Base-by-base conservation (phyloP, 129 eudicot species). In the Glebionis coronaria region DNA sequence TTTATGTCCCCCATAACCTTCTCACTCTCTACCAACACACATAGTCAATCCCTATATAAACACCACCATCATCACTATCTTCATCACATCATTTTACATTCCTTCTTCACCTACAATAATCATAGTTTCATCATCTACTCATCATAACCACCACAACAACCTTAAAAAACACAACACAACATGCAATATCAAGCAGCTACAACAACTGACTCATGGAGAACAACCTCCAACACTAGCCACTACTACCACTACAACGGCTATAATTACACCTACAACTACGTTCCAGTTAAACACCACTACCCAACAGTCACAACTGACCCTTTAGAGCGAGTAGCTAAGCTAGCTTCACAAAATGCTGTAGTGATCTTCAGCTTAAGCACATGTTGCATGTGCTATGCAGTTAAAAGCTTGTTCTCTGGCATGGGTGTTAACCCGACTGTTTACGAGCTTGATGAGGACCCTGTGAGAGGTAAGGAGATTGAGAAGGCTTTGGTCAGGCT, bases 371-470 rank as follows among this genome's bases (percentile, higher is more conserved):
- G 96, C 68, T n/a, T 74, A 9, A 89, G 96, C 74, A 81, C 73
- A 0, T 89, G 96, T 25, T 89, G 96, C 61, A 89, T 89, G 93
- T 89, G 96, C 72, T 87, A 85, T 31, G 96, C 96, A 3, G 84
- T 89, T 53, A 89, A 89, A 82, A 80, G 90, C 28, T 78, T 89
- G 23, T 89, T 89, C 19, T 89, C 87, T 57, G 85, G 90, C 3
- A 78, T 89, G 87, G 96, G 93, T 1, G 96, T 89, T 0, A 86
- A 77, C 66, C 96, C 96, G 6, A 85, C 87, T 3, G 96, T 89
- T 12, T 81, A 89, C 25, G 96, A 89, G 80, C 87, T 89, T 2
- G 96, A 89, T 28, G 87, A 81, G 56, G 93, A 83, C 16, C 87
- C 90, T 0, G 12, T 52, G 14, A 63, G 79, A 21, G 92, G 89